Conservation (phyloP, 2,329 filamentous ascomycete species). For the Botrytis byssoidea region DNA sequence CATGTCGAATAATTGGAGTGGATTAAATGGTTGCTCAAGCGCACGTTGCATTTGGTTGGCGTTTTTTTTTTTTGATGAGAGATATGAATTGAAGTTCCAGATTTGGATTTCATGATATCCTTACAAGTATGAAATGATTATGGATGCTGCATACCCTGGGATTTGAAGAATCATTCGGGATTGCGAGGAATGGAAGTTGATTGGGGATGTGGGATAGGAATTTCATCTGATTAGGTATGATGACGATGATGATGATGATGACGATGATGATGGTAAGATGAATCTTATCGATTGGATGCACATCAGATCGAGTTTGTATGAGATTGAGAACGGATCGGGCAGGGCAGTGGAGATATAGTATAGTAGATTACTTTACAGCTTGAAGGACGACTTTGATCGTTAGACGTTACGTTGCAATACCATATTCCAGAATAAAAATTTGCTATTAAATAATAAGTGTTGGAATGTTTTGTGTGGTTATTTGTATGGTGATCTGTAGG, state of each 20-base stretch:
- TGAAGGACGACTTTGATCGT: neutral
- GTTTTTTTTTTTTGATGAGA: constrained; percentile 2
- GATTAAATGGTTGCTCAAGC: constrained; percentile 31
- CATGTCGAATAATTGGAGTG: constrained; percentile 21
- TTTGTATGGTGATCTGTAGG: too few species aligned
- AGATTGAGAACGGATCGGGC: neutral
- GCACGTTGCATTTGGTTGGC: constrained; percentile 27
- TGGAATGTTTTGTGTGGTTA: neutral
- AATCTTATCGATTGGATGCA: constrained; percentile 9
- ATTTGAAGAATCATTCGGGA: constrained; percentile 3
- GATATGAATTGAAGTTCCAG: constrained; percentile 9
- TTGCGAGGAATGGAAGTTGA: constrained; percentile 12
- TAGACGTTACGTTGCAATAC: constrained; percentile 12
- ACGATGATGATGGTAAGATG: constrained; percentile 13
- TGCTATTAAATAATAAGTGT: neutral
- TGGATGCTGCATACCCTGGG: constrained; percentile 16
- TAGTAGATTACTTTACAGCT: constrained; percentile 13
- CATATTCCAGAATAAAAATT: neutral
- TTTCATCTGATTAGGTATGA: neutral
- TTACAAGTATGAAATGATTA: constrained; percentile 15
- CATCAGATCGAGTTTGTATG: constrained; percentile 3
- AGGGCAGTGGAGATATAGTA: neutral
- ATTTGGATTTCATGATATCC: constrained; percentile 18
- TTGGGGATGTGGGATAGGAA: neutral
- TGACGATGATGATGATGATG: constrained; percentile 14